phyloP scores from a whole-genome alignment of 2,329 filamentous ascomycete genomes.

The Paracoccidioides brasiliensis region DNA sequence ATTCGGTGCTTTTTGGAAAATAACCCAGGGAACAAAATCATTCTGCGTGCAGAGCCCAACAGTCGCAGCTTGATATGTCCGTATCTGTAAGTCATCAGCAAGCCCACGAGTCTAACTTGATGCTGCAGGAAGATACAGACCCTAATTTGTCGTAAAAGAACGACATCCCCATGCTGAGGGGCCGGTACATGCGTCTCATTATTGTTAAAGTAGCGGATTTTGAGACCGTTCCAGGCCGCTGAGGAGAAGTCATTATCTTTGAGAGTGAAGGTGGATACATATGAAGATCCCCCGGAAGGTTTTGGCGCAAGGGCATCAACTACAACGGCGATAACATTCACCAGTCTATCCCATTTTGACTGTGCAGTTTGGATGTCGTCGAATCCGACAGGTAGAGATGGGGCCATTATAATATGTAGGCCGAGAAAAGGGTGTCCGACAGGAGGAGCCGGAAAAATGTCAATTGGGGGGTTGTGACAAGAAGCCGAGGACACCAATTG shows the following conservation, averaged over 20 bases:
- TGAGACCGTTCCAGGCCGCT: slow-evolving; percentile 28
- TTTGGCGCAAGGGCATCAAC: slow-evolving; percentile 48
- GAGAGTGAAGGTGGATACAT: slow-evolving; percentile 48
- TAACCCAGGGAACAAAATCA: slow-evolving; percentile 20
- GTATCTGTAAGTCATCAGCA: not conserved
- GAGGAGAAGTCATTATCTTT: slow-evolving; percentile 43
- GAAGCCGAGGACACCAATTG: not conserved
- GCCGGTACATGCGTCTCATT: slow-evolving; percentile 31
- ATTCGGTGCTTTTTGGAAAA: slow-evolving; percentile 20
- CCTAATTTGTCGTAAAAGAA: slow-evolving; percentile 47
- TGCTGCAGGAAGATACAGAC: slow-evolving; percentile 30
- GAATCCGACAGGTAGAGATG: slow-evolving; percentile 6
- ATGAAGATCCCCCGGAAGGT: slow-evolving; percentile 42
- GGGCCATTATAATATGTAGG: slow-evolving; percentile 7
- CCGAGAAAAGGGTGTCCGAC: not conserved
- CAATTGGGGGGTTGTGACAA: not conserved
- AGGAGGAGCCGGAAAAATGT: not conserved
- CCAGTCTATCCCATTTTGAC: slow-evolving; percentile 12
- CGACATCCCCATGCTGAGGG: slow-evolving; percentile 45
- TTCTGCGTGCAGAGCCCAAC: slow-evolving; percentile 16
- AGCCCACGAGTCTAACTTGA: not conserved
- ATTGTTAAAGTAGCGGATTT: slow-evolving; percentile 49
- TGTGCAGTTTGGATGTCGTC: slow-evolving; percentile 4
- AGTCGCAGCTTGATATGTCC: not conserved
- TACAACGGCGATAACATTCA: slow-evolving; percentile 58